Evolutionary conservation across 768 basidiomycete genomes (phyloP), one percentile per base, ranked within the genome.

Genomic region (Obba rivulosa): DNA sequence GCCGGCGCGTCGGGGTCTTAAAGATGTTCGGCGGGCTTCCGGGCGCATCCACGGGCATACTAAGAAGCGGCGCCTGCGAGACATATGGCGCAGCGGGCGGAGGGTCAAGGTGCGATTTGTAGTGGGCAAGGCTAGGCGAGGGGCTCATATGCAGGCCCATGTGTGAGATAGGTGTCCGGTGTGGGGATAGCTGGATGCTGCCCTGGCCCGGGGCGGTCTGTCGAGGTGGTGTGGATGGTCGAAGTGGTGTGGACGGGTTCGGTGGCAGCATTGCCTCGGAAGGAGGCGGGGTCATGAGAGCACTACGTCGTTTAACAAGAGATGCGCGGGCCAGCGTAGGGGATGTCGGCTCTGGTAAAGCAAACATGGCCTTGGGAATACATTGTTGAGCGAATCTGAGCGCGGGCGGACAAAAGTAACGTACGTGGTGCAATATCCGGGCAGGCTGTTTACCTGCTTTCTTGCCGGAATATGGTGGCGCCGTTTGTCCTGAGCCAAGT

Each of bases 131-230:
- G 54, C 79, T 83, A 1, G 82, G 64, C 2, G 75, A 76, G 3
- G 84, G 84, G 54, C 81, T 83, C 82, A 83, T 83, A 55, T 83
- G 79, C 31, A 84, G 60, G 34, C 82, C 84, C 55, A 74, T 77
- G 59, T 85, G 81, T 0, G 83, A 85, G 7, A 87, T 62, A 0
- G 85, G 84, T 1, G 85, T 86, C n/a, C 75, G 76, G 17, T 71
- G 63, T 0, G 83, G 78, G 1, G 85, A 85, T 16, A 84, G 66
- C 20, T 74, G 71, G 41, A 68, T 60, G 41, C 58, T 61, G 40
- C 48, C 54, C 34, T 34, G 55, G 49, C 21, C 52, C 54, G 53
- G 52, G 0, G 74, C 72, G 28, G 53, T 62, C n/a, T 72, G 68
- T 18, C 68, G 54, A 11, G 78, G 76, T 10, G 71, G 66, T 0